Conservation (phyloP, 495 filamentous ascomycete species). For the Xylaria castorea region DNA sequence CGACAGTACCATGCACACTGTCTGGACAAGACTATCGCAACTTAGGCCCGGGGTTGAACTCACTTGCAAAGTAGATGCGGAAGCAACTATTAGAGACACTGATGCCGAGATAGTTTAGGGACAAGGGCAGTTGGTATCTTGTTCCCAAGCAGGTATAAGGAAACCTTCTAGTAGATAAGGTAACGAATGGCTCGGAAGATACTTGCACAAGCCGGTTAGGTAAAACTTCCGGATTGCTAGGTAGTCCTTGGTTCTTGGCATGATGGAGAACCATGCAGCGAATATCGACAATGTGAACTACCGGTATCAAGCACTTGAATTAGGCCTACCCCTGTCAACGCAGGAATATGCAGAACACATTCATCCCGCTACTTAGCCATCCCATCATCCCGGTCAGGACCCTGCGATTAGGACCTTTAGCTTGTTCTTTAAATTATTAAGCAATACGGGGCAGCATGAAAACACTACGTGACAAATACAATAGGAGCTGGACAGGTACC, state of each 20-base stretch:
- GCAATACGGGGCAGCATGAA: background rate
- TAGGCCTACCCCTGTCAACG: background rate
- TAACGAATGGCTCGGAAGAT: background rate
- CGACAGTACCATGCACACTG: background rate
- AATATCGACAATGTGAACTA: background rate
- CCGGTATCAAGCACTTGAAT: background rate
- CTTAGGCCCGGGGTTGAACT: background rate
- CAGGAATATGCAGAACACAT: background rate
- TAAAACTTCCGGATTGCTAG: background rate
- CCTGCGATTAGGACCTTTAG: background rate
- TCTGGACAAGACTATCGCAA: background rate
- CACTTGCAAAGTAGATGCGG: no score
- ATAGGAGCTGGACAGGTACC: background rate
- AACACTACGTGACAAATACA: background rate
- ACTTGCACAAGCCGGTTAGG: background rate
- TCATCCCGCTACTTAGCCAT: background rate
- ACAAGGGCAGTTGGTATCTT: background rate
- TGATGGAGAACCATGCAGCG: background rate
- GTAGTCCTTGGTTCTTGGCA: background rate
- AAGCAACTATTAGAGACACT: background rate
- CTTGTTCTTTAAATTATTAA: background rate
- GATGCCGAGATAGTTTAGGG: background rate
- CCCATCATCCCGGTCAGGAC: background rate
- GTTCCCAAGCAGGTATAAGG: background rate
- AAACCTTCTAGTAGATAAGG: background rate